phyloP scores from a whole-genome alignment of 495 filamentous ascomycete species.

The Pyrenula massariospora region DNA sequence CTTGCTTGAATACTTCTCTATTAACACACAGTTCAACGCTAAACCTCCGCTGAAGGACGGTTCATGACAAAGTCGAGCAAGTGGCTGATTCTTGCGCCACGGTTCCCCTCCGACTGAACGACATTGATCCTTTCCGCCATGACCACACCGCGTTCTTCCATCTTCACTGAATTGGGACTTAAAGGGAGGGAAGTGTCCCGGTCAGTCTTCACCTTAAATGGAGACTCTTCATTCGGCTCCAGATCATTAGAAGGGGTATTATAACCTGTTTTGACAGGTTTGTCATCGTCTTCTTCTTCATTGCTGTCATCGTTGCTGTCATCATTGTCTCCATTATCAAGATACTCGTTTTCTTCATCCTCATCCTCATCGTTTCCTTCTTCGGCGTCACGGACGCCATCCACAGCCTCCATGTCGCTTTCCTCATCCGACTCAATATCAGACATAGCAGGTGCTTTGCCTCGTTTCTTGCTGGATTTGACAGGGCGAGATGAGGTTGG shows the following conservation, averaged over 20 bases:
- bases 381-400: neutral
- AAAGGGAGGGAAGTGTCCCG: neutral
- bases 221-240: neutral
- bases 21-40: too few species aligned
- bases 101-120: neutral
- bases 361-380: neutral
- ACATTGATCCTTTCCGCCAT: neutral
- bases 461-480: neutral
- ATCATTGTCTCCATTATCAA: neutral
- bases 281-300: neutral
- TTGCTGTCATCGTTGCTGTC: neutral
- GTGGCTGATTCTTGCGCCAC: neutral
- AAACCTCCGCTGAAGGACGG: neutral
- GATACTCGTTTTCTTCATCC: neutral
- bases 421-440: neutral
- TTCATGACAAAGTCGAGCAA: neutral
- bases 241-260: neutral
- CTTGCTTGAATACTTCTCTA: too few species aligned
- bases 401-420: neutral
- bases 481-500: neutral
- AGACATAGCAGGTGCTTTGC: neutral
- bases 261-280: neutral
- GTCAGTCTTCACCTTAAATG: neutral
- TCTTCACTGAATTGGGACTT: neutral
- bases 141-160: neutral